These are phyloP conservation scores for Erysimum cheiranthoides DNA, from an alignment of 345 rosid species.

Conservation along the genomic window DNA sequence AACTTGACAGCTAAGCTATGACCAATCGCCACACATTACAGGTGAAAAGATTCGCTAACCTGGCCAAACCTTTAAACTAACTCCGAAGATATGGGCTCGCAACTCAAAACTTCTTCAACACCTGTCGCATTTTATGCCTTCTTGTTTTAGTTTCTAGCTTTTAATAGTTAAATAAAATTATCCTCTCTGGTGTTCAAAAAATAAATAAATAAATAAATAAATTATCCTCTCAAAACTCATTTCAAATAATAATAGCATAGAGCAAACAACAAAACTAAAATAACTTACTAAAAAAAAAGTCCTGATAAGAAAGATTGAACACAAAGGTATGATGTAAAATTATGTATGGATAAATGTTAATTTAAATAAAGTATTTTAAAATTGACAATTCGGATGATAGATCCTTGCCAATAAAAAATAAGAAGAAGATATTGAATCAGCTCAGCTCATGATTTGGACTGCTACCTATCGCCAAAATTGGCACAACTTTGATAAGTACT, in stretches of 20 bases:
- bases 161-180: not conserved
- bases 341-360: not conserved
- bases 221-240: not conserved
- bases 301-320: too few species aligned
- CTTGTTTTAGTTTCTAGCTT: not conserved
- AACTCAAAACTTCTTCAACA: slow-evolving; percentile 25
- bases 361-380: not conserved
- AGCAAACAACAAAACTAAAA: not conserved
- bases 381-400: not conserved
- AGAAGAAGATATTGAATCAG: slow-evolving; percentile 20
- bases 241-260: not conserved
- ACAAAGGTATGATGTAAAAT: not conserved
- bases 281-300: too few species aligned
- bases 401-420: slow-evolving; percentile 1
- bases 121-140: slow-evolving; percentile 6
- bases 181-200: too few species aligned
- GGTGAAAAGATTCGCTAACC: slow-evolving; percentile 40
- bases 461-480: slow-evolving; percentile 42
- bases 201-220: too few species aligned
- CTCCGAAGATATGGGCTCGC: slow-evolving; percentile 42
- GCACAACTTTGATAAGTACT: slow-evolving; percentile 42
- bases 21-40: slow-evolving; percentile 28
- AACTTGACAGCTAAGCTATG: slow-evolving; percentile 8
- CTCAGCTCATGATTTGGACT: slow-evolving; percentile 41
- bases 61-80: slow-evolving; percentile 45